Conservation (phyloP, 2,329 filamentous ascomycete species). For the Chaetomium olivaceum region DNA sequence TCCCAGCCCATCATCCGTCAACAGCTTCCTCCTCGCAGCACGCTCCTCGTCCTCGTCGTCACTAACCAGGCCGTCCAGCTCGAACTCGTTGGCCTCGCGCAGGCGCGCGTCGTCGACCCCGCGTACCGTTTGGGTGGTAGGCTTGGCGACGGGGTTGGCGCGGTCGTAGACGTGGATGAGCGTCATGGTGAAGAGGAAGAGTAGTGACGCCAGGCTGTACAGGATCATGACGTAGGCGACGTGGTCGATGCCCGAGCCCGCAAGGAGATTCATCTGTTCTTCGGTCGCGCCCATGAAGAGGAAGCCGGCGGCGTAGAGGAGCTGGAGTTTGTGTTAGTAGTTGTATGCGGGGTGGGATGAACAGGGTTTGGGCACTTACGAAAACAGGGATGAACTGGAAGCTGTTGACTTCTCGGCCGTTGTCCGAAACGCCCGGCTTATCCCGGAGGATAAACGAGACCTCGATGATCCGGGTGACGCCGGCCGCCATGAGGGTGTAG, state of each 20-base stretch:
- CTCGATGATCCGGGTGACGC: slow-evolving; percentile 82
- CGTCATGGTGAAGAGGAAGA: slow-evolving; percentile 90
- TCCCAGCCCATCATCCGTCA: slow-evolving; percentile 38
- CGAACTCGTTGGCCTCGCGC: slow-evolving; percentile 86
- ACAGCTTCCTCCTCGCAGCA: slow-evolving; percentile 42
- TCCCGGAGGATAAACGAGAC: slow-evolving; percentile 86
- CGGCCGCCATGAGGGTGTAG: slow-evolving; percentile 91
- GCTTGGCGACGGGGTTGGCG: slow-evolving; percentile 44
- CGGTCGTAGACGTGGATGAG: slow-evolving; percentile 82
- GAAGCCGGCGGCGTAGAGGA: slow-evolving; percentile 89
- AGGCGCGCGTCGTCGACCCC: slow-evolving; percentile 56
- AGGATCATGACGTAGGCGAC: slow-evolving; percentile 91
- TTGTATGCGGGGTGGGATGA: not conserved
- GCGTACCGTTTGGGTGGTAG: slow-evolving; percentile 42
- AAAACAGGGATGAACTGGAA: slow-evolving; percentile 58
- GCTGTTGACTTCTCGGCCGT: slow-evolving; percentile 67
- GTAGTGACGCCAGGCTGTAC: slow-evolving; percentile 83
- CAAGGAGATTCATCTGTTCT: slow-evolving; percentile 85
- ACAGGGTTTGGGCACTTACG: slow-evolving; percentile 46
- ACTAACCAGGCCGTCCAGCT: slow-evolving; percentile 85
- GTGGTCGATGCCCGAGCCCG: slow-evolving; percentile 74
- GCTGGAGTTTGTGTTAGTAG: slow-evolving; percentile 42
- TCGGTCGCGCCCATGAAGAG: slow-evolving; percentile 98
- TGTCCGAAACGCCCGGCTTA: slow-evolving; percentile 61
- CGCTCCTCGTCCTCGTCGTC: slow-evolving; percentile 72